phyloP scores from a whole-genome alignment of 2,329 filamentous ascomycete species.

The Raffaelea deltoideospora region DNA sequence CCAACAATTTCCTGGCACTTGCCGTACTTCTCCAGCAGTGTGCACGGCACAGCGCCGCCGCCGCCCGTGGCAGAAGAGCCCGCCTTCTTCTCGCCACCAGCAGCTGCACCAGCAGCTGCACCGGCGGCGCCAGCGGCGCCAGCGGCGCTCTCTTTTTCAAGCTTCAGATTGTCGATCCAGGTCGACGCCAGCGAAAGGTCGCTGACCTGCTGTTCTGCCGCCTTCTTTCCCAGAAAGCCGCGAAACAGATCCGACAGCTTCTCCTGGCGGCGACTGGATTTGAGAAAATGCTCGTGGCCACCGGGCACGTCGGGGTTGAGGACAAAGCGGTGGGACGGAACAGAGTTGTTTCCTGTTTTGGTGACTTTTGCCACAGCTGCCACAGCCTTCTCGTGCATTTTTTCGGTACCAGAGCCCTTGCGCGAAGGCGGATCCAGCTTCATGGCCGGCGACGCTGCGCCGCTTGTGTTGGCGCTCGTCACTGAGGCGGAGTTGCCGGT shows the following conservation, averaged over 20 bases:
- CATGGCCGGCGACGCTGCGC: conserved; percentile 18
- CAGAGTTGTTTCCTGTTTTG: conserved; percentile 17
- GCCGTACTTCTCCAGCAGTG: conserved; percentile 89
- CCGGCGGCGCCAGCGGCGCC: no score
- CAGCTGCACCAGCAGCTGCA: no score
- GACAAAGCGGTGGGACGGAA: conserved; percentile 31
- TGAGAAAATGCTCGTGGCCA: conserved; percentile 75
- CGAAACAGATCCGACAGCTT: conserved; percentile 89
- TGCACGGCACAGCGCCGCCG: conserved; percentile 31
- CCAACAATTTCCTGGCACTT: conserved; percentile 97
- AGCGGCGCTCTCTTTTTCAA: conserved; percentile 64
- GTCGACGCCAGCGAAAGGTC: conserved; percentile 86
- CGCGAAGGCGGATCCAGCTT: conserved; percentile 24
- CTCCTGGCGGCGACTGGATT: conserved; percentile 81
- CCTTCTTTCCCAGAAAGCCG: conserved; percentile 69
- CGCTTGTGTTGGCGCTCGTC: conserved; percentile 10
- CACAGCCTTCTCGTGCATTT: conserved; percentile 16
- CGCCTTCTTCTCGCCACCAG: conserved; percentile 5
- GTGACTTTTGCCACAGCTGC: conserved; percentile 19
- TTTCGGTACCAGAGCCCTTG: conserved; percentile 29
- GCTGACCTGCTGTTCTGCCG: conserved; percentile 46
- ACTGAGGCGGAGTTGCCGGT: conserved; percentile 5
- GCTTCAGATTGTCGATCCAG: conserved; percentile 89
- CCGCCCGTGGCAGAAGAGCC: not conserved
- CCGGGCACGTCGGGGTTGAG: conserved; percentile 39